These are phyloP conservation scores for Telfairia occidentalis DNA, from an alignment of 331 rosid species.

Conservation along the genomic window DNA sequence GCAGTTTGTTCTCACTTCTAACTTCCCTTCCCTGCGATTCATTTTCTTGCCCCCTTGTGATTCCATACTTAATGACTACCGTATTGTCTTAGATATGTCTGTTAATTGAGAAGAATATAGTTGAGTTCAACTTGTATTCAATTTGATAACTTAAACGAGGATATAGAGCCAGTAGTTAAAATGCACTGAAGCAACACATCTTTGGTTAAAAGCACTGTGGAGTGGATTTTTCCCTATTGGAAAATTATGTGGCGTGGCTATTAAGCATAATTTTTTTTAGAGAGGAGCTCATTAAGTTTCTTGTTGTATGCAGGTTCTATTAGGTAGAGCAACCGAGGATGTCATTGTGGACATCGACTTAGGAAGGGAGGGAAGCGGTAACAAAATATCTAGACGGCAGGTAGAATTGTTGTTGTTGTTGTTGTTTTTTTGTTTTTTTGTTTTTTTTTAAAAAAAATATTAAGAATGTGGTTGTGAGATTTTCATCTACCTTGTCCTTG, in stretches of 20 bases:
- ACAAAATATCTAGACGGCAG: conserved; percentile 85
- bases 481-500: not conserved
- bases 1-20: not conserved
- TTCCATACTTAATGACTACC: not conserved
- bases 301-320: conserved; percentile 49
- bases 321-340: conserved; percentile 78
- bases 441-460: not conserved
- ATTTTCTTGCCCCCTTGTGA: not conserved
- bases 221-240: not conserved
- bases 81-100: not conserved
- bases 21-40: not conserved
- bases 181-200: not conserved
- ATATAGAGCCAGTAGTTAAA: not conserved
- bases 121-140: not conserved
- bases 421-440: too few relatives aligned
- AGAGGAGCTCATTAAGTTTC: not conserved
- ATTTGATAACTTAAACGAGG: not conserved
- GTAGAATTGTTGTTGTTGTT: conserved; percentile 46
- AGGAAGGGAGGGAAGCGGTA: conserved; percentile 53
- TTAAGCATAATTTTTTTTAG: too few relatives aligned
- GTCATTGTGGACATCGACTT: conserved; percentile 74
- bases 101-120: not conserved
- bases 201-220: not conserved
- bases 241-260: not conserved
- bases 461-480: conserved; percentile 4